Conservation (phyloP, 176 grass and related monocot genomes). For the Rhynchospora pubera region DNA sequence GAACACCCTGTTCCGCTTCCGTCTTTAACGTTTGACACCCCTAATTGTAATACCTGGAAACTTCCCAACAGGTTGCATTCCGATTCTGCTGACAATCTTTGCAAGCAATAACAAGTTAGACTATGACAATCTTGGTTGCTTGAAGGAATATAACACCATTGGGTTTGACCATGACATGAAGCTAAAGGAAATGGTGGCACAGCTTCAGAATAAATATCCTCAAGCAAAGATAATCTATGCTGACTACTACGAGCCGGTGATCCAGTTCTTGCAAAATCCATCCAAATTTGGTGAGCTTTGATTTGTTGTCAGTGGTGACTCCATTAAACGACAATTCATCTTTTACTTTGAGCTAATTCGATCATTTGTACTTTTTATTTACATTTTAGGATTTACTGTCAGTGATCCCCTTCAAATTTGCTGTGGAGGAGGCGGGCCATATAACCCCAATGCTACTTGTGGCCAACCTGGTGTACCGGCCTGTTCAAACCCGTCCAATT, state of each 20-base stretch:
- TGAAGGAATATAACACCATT: slow-evolving; percentile 28
- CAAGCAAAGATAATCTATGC: slow-evolving; percentile 12
- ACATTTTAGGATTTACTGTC: background rate
- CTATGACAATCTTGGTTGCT: slow-evolving; percentile 35
- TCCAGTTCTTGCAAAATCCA: slow-evolving; percentile 3
- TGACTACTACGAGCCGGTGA: slow-evolving; percentile 14
- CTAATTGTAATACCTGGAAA: slow-evolving; percentile 35
- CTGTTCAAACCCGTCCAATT: slow-evolving; percentile 1
- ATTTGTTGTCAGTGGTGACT: background rate
- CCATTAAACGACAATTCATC: background rate
- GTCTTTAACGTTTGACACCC: too few species aligned
- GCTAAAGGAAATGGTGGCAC: background rate
- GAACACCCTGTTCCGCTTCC: too few species aligned
- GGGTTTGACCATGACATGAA: slow-evolving; percentile 22
- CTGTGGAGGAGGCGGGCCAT: slow-evolving; percentile 18
- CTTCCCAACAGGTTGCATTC: slow-evolving; percentile 33
- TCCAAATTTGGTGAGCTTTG: slow-evolving; percentile 7
- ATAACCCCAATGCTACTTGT: slow-evolving; percentile 19
- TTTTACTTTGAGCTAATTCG: background rate
- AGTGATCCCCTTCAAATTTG: background rate
- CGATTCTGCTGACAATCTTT: slow-evolving; percentile 23
- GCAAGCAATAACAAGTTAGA: background rate
- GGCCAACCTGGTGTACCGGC: slow-evolving; percentile 19
- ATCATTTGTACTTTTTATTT: background rate
- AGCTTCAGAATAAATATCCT: background rate